A percentile compares a stretch with the other conserved stretches of the same genome.
Conservation (phyloP, 768 basidiomycete species). For the Pleurotus pulmonarius region DNA sequence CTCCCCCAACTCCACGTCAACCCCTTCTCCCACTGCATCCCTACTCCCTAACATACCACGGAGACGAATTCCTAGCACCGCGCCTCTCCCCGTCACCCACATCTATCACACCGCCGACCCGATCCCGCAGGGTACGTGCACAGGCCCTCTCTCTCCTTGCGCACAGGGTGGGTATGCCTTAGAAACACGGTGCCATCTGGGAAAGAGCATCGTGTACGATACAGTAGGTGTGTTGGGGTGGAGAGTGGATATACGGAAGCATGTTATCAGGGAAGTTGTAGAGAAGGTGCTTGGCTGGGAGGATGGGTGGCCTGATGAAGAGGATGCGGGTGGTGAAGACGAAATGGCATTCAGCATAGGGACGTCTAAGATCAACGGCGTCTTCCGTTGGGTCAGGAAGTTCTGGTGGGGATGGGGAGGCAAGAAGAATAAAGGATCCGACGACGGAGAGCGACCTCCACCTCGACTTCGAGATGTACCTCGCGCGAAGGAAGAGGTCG, state of each 20-base stretch:
- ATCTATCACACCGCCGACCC: conserved; percentile 93
- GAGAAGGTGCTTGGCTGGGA: conserved; percentile 35
- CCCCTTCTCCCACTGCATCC: too few species aligned
- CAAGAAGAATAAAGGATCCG: conserved; percentile 22
- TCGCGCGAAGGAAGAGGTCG: conserved; percentile 50
- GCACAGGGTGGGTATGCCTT: conserved; percentile 84
- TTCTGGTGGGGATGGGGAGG: conserved; percentile 47
- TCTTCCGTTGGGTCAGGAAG: conserved; percentile 34
- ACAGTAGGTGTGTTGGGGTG: conserved; percentile 80
- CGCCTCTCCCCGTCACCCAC: conserved; percentile 57
- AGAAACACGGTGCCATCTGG: conserved; percentile 85
- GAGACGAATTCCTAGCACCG: not conserved
- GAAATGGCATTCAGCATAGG: not conserved
- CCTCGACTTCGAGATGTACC: conserved; percentile 48
- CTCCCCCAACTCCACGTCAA: conserved; percentile 43
- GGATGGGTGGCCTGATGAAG: conserved; percentile 1
- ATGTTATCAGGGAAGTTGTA: conserved; percentile 69
- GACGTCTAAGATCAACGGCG: too few species aligned
- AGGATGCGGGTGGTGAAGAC: not conserved
- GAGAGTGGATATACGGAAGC: conserved; percentile 76
- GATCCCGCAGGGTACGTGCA: conserved; percentile 83
- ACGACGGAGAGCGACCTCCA: conserved; percentile 3
- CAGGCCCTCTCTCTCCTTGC: conserved; percentile 71
- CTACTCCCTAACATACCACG: conserved; percentile 38
- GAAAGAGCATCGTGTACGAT: conserved; percentile 85